Evolutionary conservation across 1,284 basidiomycete species (phyloP).

Genomic region (Salmacisia buchloeana): DNA sequence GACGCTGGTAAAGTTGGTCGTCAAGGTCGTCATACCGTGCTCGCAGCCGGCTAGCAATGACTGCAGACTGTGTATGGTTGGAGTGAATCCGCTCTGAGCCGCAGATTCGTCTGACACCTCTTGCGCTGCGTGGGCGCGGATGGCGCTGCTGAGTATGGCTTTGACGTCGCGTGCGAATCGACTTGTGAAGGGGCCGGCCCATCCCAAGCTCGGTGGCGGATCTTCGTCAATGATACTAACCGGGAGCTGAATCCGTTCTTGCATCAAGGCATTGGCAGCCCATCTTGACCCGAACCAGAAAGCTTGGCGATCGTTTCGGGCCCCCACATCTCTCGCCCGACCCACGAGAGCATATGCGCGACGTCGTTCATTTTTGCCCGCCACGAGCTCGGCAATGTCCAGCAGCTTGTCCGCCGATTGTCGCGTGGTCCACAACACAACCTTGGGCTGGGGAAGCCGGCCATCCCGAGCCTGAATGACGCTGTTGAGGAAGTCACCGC

Average conservation of each 20-base stretch:
- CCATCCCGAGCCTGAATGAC: constrained; percentile 10
- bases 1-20: constrained; percentile 32
- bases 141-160: no score
- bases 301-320: not conserved
- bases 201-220: no score
- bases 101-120: no score
- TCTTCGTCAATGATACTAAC: no score
- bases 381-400: constrained; percentile 10
- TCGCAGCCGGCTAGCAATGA: constrained; percentile 15
- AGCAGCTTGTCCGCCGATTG: constrained; percentile 13
- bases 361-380: constrained; percentile 3
- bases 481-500: not conserved
- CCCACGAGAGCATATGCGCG: constrained; percentile 8
- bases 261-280: no score
- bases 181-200: no score
- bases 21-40: constrained; percentile 28
- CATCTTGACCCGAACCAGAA: no score
- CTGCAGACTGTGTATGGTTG: constrained; percentile 16
- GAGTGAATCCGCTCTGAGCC: not conserved
- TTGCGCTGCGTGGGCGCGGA: no score
- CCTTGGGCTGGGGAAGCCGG: no score
- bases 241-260: no score
- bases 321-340: not conserved
- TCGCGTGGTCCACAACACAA: constrained; percentile 10
- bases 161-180: no score